Percentiles rank a stretch among this genome's conserved stretches.
Evolutionary conservation across 176 grass and related monocot species (phyloP).

Genomic region (Dendrocalamus sinicus): DNA sequence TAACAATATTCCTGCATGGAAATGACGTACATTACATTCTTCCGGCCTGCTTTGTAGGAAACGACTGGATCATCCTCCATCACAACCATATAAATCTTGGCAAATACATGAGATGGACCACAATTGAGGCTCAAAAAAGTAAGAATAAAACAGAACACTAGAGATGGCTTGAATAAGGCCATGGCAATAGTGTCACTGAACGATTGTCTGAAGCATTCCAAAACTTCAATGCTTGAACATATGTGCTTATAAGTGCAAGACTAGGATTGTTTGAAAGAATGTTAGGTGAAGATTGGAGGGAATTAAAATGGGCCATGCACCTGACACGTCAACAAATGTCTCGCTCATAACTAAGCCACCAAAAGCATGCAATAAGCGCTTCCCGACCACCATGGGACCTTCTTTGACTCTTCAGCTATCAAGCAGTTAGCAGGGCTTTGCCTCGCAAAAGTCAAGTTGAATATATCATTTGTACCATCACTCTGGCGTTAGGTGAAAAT

Average conservation of each 20-base stretch:
- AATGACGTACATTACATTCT: conserved; percentile 58
- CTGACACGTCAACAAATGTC: conserved; percentile 39
- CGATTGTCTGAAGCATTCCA: conserved; percentile 35
- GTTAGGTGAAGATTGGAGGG: conserved; percentile 58
- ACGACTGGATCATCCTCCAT: conserved; percentile 83
- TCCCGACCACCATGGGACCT: conserved; percentile 31
- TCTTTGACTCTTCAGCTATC: conserved; percentile 11
- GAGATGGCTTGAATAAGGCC: conserved; percentile 38
- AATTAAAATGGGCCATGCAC: conserved; percentile 42
- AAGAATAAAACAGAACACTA: conserved; percentile 45
- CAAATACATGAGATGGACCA: conserved; percentile 50
- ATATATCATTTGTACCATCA: background rate
- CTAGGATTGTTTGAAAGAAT: conserved; percentile 25
- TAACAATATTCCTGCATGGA: conserved; percentile 14
- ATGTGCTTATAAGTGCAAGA: conserved; percentile 29
- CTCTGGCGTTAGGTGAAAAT: background rate
- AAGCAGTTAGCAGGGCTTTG: conserved; percentile 8
- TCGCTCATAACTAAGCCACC: conserved; percentile 30
- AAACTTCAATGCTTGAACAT: conserved; percentile 8
- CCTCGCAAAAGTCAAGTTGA: conserved; percentile 3
- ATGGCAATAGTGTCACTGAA: conserved; percentile 42
- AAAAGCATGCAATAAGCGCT: conserved; percentile 9
- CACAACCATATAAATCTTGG: conserved; percentile 86
- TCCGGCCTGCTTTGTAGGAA: conserved; percentile 56
- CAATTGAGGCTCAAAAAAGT: conserved; percentile 46